Conservation (phyloP, 805 yeast genomes). For the Kuraishia floccosa region DNA sequence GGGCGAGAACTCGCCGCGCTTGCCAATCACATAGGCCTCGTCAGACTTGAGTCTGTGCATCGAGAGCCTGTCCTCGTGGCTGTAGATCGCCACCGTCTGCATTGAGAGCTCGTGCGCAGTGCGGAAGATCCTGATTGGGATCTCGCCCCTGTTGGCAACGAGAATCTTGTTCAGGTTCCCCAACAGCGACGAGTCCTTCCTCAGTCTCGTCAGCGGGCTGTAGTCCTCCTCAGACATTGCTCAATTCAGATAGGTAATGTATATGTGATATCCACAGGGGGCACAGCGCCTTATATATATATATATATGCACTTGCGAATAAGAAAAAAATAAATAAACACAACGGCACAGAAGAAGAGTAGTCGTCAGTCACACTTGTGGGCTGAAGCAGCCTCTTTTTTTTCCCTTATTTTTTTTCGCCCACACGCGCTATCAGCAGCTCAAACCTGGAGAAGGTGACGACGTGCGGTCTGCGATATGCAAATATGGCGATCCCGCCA, state of each 20-base stretch:
- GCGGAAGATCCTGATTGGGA: conserved; percentile 83
- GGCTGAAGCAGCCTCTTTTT: too few relatives aligned
- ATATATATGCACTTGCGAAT: neutral
- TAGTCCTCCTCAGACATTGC: conserved; percentile 20
- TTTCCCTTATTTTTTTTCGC: too few relatives aligned
- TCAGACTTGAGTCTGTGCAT: conserved; percentile 94
- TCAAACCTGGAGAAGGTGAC: too few relatives aligned
- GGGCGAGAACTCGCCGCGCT: conserved; percentile 81
- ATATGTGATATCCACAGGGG: too few relatives aligned
- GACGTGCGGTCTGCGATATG: too few relatives aligned
- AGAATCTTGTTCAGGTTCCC: conserved; percentile 51
- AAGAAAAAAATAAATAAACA: neutral
- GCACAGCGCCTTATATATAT: too few relatives aligned
- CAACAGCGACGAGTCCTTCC: conserved; percentile 31
- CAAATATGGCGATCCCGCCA: too few relatives aligned
- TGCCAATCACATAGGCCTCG: conserved; percentile 88
- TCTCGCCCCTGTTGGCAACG: conserved; percentile 81
- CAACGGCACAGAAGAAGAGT: neutral
- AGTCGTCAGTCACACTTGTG: too few relatives aligned
- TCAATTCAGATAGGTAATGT: too few relatives aligned
- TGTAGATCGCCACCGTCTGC: conserved; percentile 95
- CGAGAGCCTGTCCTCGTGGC: conserved; percentile 89
- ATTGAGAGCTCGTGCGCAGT: conserved; percentile 95
- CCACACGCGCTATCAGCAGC: too few relatives aligned
- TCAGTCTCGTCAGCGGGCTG: conserved; percentile 20